Conservation (phyloP, 768 basidiomycete genomes). For the Mycena albidolilacea region DNA sequence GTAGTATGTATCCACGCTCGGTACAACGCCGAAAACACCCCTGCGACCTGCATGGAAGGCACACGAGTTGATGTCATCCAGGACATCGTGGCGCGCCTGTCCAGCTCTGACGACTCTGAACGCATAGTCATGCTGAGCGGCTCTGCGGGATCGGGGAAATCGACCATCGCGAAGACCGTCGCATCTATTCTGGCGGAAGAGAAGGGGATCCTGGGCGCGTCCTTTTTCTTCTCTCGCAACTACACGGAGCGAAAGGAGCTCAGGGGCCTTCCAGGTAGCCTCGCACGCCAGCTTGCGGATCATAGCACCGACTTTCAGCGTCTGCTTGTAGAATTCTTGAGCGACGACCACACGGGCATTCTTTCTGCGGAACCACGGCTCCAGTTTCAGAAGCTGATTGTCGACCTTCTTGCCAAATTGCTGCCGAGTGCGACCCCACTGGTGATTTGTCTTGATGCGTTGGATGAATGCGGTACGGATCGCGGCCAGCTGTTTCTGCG, state of each 20-base stretch:
- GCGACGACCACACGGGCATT: not conserved
- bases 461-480: slow-evolving; percentile 25
- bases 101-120: not conserved
- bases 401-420: not conserved
- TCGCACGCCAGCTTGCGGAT: not conserved
- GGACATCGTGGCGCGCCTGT: not conserved
- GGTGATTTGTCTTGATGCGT: slow-evolving; percentile 13
- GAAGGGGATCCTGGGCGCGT: slow-evolving; percentile 1
- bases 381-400: slow-evolving; percentile 15
- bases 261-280: not conserved
- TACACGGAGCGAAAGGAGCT: slow-evolving; percentile 4
- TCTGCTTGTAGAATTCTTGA: not conserved
- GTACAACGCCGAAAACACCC: slow-evolving; percentile 18
- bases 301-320: not conserved
- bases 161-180: slow-evolving; percentile 9
- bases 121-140: slow-evolving; percentile 17
- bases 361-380: not conserved
- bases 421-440: not conserved
- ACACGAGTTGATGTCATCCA: slow-evolving; percentile 18
- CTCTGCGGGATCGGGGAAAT: not conserved
- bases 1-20: slow-evolving; percentile 1
- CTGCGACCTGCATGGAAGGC: slow-evolving; percentile 10
- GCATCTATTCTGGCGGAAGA: slow-evolving; percentile 7
- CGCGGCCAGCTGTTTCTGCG: slow-evolving; percentile 9
- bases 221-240: slow-evolving; percentile 24